Conservation (phyloP, 805 yeast species). For the Candida khao-thaluensis region DNA sequence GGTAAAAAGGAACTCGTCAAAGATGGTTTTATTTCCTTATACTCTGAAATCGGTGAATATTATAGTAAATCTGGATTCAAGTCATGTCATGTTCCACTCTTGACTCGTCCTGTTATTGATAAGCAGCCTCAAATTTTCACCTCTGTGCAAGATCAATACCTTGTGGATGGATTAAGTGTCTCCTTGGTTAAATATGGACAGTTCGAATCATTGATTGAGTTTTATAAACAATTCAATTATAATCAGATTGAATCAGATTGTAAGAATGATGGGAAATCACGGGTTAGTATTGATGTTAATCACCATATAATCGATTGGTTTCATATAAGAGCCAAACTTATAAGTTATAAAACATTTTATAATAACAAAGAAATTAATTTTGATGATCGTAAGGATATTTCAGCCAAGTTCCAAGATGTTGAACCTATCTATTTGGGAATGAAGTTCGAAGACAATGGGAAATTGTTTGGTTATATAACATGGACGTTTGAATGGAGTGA, state of each 20-base stretch:
- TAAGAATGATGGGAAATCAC: conserved; percentile 26
- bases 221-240: conserved; percentile 21
- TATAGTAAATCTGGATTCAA: conserved; percentile 38
- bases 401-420: conserved; percentile 19
- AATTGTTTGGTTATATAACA: conserved; percentile 27
- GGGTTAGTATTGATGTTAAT: conserved; percentile 30
- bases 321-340: conserved; percentile 38
- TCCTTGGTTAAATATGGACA: conserved; percentile 23
- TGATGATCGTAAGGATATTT: conserved; percentile 17
- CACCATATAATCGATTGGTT: conserved; percentile 37
- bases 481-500: conserved; percentile 38
- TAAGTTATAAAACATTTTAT: conserved; percentile 23
- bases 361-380: conserved; percentile 3
- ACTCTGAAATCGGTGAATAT: conserved; percentile 46
- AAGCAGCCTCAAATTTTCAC: conserved; percentile 1
- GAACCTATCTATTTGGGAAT: conserved; percentile 37
- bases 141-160: not conserved
- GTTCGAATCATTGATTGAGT: conserved; percentile 25
- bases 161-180: not conserved
- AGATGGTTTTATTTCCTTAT: conserved; percentile 37
- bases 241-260: conserved; percentile 20
- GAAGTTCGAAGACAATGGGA: conserved; percentile 18
- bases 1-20: conserved; percentile 24
- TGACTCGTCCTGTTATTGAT: conserved; percentile 8
- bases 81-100: conserved; percentile 35